phyloP scores from a whole-genome alignment of 2,329 filamentous ascomycete genomes.

The Talaromyces albobiverticillius region DNA sequence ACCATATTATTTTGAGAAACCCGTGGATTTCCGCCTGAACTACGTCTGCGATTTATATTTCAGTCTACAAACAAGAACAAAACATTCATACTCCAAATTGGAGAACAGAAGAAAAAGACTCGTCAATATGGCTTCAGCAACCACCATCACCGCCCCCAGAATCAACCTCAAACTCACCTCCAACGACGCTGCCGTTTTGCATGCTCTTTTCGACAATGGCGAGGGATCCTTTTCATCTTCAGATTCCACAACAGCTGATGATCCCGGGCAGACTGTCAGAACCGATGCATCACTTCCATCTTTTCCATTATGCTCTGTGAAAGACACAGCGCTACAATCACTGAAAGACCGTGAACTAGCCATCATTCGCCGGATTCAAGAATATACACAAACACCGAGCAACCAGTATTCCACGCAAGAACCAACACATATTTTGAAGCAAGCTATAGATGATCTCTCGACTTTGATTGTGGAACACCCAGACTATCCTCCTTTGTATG shows the following conservation, averaged over 20 bases:
- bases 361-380: conserved; percentile 39
- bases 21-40: too few species aligned
- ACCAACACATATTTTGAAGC: conserved; percentile 23
- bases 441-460: conserved; percentile 39
- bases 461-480: conserved; percentile 43
- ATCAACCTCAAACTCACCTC: conserved; percentile 32
- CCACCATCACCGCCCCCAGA: conserved; percentile 21
- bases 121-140: conserved; percentile 14
- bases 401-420: conserved; percentile 12
- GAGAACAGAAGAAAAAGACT: background rate
- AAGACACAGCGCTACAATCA: conserved; percentile 26
- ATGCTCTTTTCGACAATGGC: conserved; percentile 47
- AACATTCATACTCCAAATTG: too few species aligned
- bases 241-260: conserved; percentile 31
- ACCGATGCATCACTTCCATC: conserved; percentile 39
- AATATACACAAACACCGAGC: conserved; percentile 16
- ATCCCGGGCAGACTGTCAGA: conserved; percentile 19
- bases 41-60: too few species aligned
- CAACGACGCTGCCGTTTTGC: conserved; percentile 45
- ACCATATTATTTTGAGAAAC: too few species aligned
- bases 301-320: conserved; percentile 38
- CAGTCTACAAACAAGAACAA: too few species aligned
- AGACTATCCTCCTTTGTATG: conserved; percentile 53
- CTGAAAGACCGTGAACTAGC: conserved; percentile 40
- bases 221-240: conserved; percentile 1